phyloP scores from a whole-genome alignment of 495 filamentous ascomycete genomes.

The Apodospora peruviana region DNA sequence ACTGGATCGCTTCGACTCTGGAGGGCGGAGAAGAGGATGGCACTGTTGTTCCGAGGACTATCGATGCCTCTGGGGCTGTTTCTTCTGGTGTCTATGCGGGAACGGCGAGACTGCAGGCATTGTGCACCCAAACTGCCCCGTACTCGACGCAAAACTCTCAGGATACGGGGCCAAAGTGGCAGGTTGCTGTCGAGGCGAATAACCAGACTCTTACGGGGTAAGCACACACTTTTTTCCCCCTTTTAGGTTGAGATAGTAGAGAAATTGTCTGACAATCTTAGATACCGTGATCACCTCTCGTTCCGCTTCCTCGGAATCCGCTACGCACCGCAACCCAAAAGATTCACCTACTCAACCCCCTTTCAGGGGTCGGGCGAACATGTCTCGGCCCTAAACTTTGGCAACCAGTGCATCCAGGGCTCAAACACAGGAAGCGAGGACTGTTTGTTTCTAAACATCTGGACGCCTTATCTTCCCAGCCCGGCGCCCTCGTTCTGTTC shows the following conservation, averaged over 20 bases:
- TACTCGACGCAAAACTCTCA: slow-evolving; percentile 34
- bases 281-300: slow-evolving; percentile 46
- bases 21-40: neutral
- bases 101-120: slow-evolving; percentile 17
- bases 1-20: slow-evolving; percentile 29
- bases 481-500: slow-evolving; percentile 11
- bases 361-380: slow-evolving; percentile 28
- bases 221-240: neutral
- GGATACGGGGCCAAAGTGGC: slow-evolving; percentile 38
- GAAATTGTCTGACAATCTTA: neutral
- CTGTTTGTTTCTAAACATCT: slow-evolving; percentile 52
- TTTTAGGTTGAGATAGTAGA: neutral
- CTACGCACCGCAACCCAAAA: slow-evolving; percentile 33
- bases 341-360: slow-evolving; percentile 34
- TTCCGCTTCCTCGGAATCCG: slow-evolving; percentile 45
- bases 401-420: slow-evolving; percentile 36
- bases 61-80: slow-evolving; percentile 23
- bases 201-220: slow-evolving; percentile 40
- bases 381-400: slow-evolving; percentile 33
- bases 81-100: slow-evolving; percentile 3
- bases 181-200: slow-evolving; percentile 36
- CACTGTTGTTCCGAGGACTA: slow-evolving; percentile 8
- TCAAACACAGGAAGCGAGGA: slow-evolving; percentile 35
- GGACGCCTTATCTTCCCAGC: slow-evolving; percentile 45
- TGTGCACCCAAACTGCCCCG: slow-evolving; percentile 44